Evolutionary conservation across 768 basidiomycete species (phyloP).

Genomic region (Lyophyllum decastes): DNA sequence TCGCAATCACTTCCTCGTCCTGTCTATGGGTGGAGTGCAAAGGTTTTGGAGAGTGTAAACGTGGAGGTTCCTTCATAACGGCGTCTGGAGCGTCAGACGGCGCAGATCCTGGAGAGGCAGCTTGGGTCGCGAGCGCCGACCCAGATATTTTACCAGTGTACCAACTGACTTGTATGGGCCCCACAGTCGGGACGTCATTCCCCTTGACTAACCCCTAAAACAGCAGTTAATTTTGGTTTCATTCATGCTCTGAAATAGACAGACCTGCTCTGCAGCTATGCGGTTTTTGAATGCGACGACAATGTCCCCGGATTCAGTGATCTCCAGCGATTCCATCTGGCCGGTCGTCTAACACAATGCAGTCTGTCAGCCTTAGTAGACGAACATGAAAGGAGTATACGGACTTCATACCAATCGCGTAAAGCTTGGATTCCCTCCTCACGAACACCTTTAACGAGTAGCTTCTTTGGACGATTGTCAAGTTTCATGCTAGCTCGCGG

Average conservation of each 20-base stretch:
- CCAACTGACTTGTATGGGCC: slow-evolving; percentile 70
- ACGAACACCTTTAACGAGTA: slow-evolving; percentile 70
- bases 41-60: slow-evolving; percentile 22
- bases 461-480: slow-evolving; percentile 84
- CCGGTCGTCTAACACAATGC: slow-evolving; percentile 54
- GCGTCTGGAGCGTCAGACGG: slow-evolving; percentile 15
- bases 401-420: slow-evolving; percentile 84
- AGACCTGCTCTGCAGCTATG: slow-evolving; percentile 75
- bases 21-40: slow-evolving; percentile 34
- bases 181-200: slow-evolving; percentile 61
- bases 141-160: slow-evolving; percentile 38
- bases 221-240: background rate
- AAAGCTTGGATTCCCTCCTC: slow-evolving; percentile 57
- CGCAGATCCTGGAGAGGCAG: slow-evolving; percentile 18
- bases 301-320: slow-evolving; percentile 54
- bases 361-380: slow-evolving; percentile 4
- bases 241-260: slow-evolving; percentile 1
- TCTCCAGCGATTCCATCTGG: slow-evolving; percentile 67
- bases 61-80: slow-evolving; percentile 14
- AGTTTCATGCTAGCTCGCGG: slow-evolving; percentile 81
- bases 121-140: slow-evolving; percentile 19
- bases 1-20: slow-evolving; percentile 66
- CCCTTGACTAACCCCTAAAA: slow-evolving; percentile 74
- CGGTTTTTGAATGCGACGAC: slow-evolving; percentile 74
- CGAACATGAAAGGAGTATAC: slow-evolving; percentile 8